These are phyloP conservation scores for Globisporangium polare DNA, from an alignment of 352 stramenopile species.

Conservation along the genomic window DNA sequence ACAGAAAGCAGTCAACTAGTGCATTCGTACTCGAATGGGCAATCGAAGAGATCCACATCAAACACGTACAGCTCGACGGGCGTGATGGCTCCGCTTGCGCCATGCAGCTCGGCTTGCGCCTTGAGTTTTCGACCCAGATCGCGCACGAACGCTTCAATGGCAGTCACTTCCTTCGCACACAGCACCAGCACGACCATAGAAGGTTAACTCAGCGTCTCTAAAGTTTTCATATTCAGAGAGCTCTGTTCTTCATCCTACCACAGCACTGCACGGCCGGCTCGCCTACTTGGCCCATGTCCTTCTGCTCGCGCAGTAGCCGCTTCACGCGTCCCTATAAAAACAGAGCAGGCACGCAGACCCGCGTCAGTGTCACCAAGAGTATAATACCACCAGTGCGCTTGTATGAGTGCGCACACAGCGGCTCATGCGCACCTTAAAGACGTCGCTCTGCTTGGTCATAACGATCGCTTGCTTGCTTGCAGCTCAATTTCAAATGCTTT, in stretches of 20 bases:
- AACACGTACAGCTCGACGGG: slow-evolving; percentile 55
- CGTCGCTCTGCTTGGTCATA: slow-evolving; percentile 41
- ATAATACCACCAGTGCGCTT: background rate
- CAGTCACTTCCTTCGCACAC: slow-evolving; percentile 28
- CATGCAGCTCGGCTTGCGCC: slow-evolving; percentile 18
- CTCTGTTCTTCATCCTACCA: slow-evolving; percentile 21
- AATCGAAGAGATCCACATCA: background rate
- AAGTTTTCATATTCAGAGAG: background rate
- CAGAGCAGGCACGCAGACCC: background rate
- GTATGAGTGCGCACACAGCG: background rate
- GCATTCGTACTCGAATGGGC: background rate
- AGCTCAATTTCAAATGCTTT: background rate
- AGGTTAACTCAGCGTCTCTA: background rate
- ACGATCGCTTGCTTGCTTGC: slow-evolving; percentile 21
- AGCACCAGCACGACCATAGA: background rate
- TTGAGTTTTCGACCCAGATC: slow-evolving; percentile 51
- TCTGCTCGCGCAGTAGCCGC: slow-evolving; percentile 56
- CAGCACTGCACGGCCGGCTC: slow-evolving; percentile 45
- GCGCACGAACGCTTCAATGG: slow-evolving; percentile 54
- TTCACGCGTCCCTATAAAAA: slow-evolving; percentile 50
- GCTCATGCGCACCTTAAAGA: slow-evolving; percentile 41
- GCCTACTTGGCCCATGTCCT: slow-evolving; percentile 69
- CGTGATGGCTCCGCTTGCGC: slow-evolving; percentile 28
- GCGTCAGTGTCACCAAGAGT: too few relatives aligned
- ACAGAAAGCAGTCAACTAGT: background rate